Base-by-base conservation (phyloP, 2,329 filamentous ascomycete genomes). In the Ophiostoma angusticollis region DNA sequence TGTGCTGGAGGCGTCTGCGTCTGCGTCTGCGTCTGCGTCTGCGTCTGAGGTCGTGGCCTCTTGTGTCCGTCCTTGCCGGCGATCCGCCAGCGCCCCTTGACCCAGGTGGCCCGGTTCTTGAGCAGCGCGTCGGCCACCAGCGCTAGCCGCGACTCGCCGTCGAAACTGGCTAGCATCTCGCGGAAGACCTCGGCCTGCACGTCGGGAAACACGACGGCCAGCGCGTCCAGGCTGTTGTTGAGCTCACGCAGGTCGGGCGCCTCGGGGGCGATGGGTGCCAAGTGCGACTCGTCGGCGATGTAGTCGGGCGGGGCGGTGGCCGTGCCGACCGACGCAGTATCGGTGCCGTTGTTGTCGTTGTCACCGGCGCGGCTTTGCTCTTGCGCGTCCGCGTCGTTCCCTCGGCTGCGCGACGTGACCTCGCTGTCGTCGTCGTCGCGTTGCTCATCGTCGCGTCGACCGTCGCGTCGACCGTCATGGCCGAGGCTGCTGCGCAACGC, bases 111-210 rank as follows among this genome's bases (percentile, higher is more conserved):
- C 25, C 75, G 73, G 51, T 80, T 77, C 60, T 83, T 85, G 42
- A 91, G 65, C 42, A 91, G 63, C 35, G 77, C 72, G 53, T 91
- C 83, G 11, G 83, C 83, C 21, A 87, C 78, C 35, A 91, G 68
- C 31, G 83, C 78, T 18, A 89, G 61, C 47, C 82, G 67, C 45
- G 82, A 89, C 57, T 87, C 80, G 50, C 78, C 75, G 50, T 80
- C 79, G 53, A 87, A 80, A 51, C 67, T 80, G 28, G 68, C 61
- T 35, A 91, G 72, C 72, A 91, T 82, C 62, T 89, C 83, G 31
- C 83, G 74, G 53, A 91, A 84, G 14, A 87, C 83, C 49, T 87
- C 81, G 43, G 83, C 67, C 57, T 85, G 80, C n/a, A 87, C 67
- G 57, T 87, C 75, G 21, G 84, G 84, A 48, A 91, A 91, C 8